These are phyloP conservation scores for Teunomyces pallodes DNA, from an alignment of 805 yeast species.

Conservation along the genomic window DNA sequence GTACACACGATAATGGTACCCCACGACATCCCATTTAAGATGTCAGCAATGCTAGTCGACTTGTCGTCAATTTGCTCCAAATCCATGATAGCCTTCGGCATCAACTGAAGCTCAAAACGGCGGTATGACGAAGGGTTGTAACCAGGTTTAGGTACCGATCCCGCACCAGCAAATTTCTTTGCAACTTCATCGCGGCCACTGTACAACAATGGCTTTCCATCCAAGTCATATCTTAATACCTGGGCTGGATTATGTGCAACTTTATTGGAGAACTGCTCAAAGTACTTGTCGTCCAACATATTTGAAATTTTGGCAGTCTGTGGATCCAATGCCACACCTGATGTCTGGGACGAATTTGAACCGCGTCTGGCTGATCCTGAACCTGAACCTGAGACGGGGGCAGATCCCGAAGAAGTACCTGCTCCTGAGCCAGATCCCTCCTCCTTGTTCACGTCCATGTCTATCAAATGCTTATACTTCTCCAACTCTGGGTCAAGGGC, in stretches of 20 bases:
- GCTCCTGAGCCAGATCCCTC: constrained; percentile 14
- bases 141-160: constrained; percentile 55
- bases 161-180: constrained; percentile 34
- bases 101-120: constrained; percentile 81
- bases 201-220: constrained; percentile 76
- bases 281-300: constrained; percentile 69
- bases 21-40: constrained; percentile 92
- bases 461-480: constrained; percentile 49
- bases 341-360: constrained; percentile 3
- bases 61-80: constrained; percentile 52
- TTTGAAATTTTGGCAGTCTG: constrained; percentile 38
- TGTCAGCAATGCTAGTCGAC: constrained; percentile 24
- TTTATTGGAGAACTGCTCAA: constrained; percentile 72
- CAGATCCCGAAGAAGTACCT: neutral
- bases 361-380: constrained; percentile 8
- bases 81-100: constrained; percentile 90
- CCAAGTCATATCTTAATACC: constrained; percentile 79
- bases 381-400: constrained; percentile 9
- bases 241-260: constrained; percentile 84
- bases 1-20: constrained; percentile 88
- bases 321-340: constrained; percentile 15
- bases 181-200: constrained; percentile 58
- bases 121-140: constrained; percentile 59
- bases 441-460: constrained; percentile 42
- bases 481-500: constrained; percentile 51